Evolutionary conservation across 805 yeast species (phyloP).

Genomic region (Candida loeiensis): DNA sequence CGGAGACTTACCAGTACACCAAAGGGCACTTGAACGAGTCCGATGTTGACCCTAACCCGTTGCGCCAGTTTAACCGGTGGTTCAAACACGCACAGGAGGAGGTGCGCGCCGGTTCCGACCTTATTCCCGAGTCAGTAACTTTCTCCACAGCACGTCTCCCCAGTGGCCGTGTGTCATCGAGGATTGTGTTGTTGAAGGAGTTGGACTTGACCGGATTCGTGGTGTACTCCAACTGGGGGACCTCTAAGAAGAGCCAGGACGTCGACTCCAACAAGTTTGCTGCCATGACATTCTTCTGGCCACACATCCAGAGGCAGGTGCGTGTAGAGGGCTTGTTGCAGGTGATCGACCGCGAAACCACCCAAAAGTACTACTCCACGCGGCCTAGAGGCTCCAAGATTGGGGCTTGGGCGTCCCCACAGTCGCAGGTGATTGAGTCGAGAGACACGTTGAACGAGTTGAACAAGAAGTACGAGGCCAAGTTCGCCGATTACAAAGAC

Average conservation of each 20-base stretch:
- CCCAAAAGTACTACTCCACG: constrained; percentile 73
- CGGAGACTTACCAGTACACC: constrained; percentile 83
- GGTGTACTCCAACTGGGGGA: constrained; percentile 87
- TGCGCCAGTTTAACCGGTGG: constrained; percentile 80
- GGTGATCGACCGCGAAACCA: constrained; percentile 66
- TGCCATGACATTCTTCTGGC: constrained; percentile 89
- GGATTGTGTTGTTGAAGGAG: constrained; percentile 86
- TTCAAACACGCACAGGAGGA: constrained; percentile 44
- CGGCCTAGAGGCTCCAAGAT: constrained; percentile 91
- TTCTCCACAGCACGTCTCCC: constrained; percentile 89
- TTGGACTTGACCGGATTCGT: constrained; percentile 81
- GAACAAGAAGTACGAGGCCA: constrained; percentile 45
- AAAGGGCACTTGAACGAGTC: constrained; percentile 55
- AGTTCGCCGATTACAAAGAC: constrained; percentile 58
- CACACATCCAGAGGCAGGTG: constrained; percentile 83
- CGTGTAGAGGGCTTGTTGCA: constrained; percentile 86
- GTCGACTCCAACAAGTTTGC: constrained; percentile 71
- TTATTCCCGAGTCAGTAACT: constrained; percentile 76
- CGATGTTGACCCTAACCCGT: constrained; percentile 58
- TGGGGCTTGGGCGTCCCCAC: constrained; percentile 98
- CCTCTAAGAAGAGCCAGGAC: constrained; percentile 78
- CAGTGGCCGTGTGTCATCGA: constrained; percentile 81
- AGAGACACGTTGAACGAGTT: constrained; percentile 62
- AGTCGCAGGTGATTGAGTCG: constrained; percentile 55
- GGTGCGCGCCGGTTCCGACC: constrained; percentile 40